Evolutionary conservation across 768 basidiomycete genomes (phyloP).

Genomic region (Paxillus ammoniavirescens): DNA sequence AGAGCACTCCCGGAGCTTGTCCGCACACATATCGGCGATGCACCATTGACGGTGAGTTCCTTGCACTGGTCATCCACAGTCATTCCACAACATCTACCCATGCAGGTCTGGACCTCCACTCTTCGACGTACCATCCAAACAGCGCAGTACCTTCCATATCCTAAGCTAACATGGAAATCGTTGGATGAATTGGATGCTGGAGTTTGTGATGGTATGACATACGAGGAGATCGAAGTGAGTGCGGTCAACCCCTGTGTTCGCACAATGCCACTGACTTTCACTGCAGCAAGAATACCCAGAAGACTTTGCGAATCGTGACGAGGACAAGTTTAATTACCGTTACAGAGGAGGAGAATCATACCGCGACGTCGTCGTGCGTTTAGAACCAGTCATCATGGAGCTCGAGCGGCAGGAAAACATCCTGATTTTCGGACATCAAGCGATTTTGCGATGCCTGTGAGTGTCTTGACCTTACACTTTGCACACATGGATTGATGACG

Average conservation of each 20-base stretch:
- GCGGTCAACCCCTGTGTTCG: not conserved
- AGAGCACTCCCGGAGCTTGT: conserved; percentile 83
- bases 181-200: conserved; percentile 98
- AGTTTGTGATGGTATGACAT: conserved; percentile 99
- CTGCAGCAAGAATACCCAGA: conserved; percentile 89
- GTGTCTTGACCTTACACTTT: conserved; percentile 21
- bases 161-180: conserved; percentile 97
- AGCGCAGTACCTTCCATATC: conserved; percentile 73
- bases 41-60: conserved; percentile 70
- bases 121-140: conserved; percentile 92
- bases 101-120: conserved; percentile 99
- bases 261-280: not conserved
- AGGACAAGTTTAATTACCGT: conserved; percentile 99
- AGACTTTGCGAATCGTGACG: conserved; percentile 96
- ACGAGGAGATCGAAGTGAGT: conserved; percentile 93
- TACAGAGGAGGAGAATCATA: conserved; percentile 98
- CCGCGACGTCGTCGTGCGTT: conserved; percentile 89
- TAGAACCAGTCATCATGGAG: conserved; percentile 99
- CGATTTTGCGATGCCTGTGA: conserved; percentile 77
- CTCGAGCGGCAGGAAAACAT: conserved; percentile 98
- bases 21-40: conserved; percentile 87
- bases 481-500: not conserved
- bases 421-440: conserved; percentile 94
- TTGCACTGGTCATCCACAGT: not conserved
- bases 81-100: not conserved